A percentile compares a stretch with the other conserved stretches of the same genome.
Evolutionary conservation across 352 stramenopile species (phyloP).

Genomic region (Globisporangium alternatum): DNA sequence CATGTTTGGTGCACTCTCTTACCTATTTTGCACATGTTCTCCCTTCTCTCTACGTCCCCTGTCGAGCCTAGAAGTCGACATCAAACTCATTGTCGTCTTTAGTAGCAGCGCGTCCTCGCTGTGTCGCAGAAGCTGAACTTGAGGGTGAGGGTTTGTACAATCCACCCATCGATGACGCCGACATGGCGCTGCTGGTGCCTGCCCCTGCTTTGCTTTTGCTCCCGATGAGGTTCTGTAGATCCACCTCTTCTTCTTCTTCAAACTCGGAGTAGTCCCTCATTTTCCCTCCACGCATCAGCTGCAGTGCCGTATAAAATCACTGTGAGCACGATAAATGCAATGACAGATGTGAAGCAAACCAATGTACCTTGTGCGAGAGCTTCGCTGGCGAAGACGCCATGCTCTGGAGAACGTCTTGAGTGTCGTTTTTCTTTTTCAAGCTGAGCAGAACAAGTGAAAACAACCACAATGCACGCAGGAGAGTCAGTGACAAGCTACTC

Average conservation of each 20-base stretch:
- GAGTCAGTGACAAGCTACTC: background rate
- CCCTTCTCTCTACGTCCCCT: no score
- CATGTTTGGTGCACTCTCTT: no score
- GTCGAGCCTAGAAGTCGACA: conserved; percentile 40
- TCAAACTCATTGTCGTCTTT: conserved; percentile 61
- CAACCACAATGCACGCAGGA: conserved; percentile 1
- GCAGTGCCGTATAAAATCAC: background rate
- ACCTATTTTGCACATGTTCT: no score
- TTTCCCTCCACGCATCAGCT: conserved; percentile 71
- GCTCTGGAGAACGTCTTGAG: conserved; percentile 53
- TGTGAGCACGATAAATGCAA: background rate
- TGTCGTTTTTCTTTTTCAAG: conserved; percentile 48
- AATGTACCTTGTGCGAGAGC: conserved; percentile 52
- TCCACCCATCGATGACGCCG: background rate
- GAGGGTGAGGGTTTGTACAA: background rate
- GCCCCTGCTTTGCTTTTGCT: conserved; percentile 21
- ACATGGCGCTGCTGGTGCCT: background rate
- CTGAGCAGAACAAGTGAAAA: conserved; percentile 18
- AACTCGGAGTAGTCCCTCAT: conserved; percentile 81
- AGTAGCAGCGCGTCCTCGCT: background rate
- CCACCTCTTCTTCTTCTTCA: conserved; percentile 73
- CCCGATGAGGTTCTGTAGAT: conserved; percentile 77
- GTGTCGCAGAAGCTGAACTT: background rate
- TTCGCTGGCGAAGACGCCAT: conserved; percentile 57
- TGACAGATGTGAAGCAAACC: background rate